Evolutionary conservation across 225 moss, liverwort and hornwort species (phyloP).

Genomic region (Polytrichum commune): DNA sequence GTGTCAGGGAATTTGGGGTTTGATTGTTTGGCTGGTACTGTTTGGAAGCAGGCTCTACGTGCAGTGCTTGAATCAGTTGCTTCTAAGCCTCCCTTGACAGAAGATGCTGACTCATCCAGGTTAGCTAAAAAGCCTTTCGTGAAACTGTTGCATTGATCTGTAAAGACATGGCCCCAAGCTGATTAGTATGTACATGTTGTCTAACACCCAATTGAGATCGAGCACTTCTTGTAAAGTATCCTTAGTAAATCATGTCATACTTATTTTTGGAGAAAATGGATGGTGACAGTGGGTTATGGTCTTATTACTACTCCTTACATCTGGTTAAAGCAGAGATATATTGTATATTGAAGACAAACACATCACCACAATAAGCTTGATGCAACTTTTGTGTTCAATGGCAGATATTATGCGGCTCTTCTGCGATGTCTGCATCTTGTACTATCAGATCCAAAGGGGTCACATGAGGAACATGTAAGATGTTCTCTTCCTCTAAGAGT

Average conservation of each 20-base stretch:
- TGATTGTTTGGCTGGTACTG: conserved; percentile 11
- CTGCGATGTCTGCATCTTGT: conserved; percentile 85
- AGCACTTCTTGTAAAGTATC: too few species aligned
- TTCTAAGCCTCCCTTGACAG: conserved; percentile 48
- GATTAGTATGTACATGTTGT: too few species aligned
- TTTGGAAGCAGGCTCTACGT: conserved; percentile 63
- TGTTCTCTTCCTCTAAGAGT: conserved; percentile 8
- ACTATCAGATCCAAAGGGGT: conserved; percentile 72
- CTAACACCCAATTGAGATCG: too few species aligned
- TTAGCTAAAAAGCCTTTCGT: conserved; percentile 7
- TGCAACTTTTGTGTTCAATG: conserved; percentile 11
- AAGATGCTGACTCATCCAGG: conserved; percentile 79
- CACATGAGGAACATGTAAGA: conserved; percentile 79
- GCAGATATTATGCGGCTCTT: conserved; percentile 82
- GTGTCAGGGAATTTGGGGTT: not conserved
- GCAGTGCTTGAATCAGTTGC: conserved; percentile 52
- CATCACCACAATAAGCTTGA: not conserved
- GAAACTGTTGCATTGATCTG: too few species aligned
- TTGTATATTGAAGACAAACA: too few species aligned
- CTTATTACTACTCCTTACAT: too few species aligned
- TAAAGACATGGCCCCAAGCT: too few species aligned
- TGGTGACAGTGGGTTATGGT: too few species aligned
- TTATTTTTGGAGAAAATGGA: too few species aligned
- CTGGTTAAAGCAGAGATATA: too few species aligned
- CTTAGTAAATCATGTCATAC: too few species aligned